A percentile compares a stretch with the other conserved stretches of the same genome.
These are phyloP conservation scores for Hydrangea macrophylla DNA, from an alignment of 148 eudicot species.

Conservation along the genomic window DNA sequence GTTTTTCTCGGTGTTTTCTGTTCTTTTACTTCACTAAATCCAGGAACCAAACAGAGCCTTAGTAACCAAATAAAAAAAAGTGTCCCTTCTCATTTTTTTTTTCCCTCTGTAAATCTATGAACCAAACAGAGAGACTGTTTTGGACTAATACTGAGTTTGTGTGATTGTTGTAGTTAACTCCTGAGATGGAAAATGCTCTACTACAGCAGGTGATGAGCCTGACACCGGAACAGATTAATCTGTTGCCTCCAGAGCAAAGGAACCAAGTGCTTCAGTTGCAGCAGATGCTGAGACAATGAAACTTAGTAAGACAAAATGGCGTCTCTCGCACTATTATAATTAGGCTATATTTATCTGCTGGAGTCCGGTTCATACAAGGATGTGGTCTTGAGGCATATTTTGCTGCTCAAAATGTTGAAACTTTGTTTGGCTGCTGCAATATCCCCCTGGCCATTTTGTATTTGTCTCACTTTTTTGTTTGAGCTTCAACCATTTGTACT, in stretches of 20 bases:
- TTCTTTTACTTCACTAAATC: too few species aligned
- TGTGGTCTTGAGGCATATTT: too few species aligned
- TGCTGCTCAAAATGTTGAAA: not conserved
- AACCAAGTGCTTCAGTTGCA: slow-evolving; percentile 84
- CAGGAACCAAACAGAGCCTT: too few species aligned
- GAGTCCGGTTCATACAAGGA: too few species aligned
- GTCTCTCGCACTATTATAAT: not conserved
- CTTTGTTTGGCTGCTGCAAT: not conserved
- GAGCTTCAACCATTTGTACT: too few species aligned
- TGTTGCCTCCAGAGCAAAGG: slow-evolving; percentile 77
- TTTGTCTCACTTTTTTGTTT: not conserved
- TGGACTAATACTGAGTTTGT: not conserved
- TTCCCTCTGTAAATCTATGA: too few species aligned
- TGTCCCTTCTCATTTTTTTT: too few species aligned
- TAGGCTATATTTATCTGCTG: not conserved
- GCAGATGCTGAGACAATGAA: slow-evolving; percentile 76
- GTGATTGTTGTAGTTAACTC: slow-evolving; percentile 51
- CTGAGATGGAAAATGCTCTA: slow-evolving; percentile 72
- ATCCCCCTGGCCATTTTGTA: not conserved
- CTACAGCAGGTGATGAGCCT: slow-evolving; percentile 93
- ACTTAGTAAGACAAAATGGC: not conserved
- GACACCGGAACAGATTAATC: slow-evolving; percentile 75
- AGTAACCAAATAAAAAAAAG: too few species aligned
- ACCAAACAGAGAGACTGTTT: too few species aligned
- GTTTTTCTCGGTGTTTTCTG: too few species aligned